These are phyloP conservation scores for Vigna angularis DNA, from an alignment of 306 rosid species.

Conservation along the genomic window DNA sequence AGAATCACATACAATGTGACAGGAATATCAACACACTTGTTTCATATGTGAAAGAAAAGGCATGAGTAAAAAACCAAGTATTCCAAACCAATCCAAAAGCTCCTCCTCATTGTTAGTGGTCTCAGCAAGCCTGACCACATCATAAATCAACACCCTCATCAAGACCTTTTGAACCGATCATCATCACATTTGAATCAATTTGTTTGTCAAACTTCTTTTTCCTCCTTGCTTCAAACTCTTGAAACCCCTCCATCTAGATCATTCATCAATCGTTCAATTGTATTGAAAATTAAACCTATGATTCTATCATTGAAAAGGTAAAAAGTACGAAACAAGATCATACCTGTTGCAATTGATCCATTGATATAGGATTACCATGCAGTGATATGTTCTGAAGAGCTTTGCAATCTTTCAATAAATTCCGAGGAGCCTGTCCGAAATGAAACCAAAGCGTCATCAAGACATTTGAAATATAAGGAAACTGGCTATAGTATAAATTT, in stretches of 20 bases:
- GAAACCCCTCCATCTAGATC: conserved; percentile 86
- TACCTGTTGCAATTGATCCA: conserved; percentile 96
- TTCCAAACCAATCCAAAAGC: conserved; percentile 31
- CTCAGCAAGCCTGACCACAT: conserved; percentile 29
- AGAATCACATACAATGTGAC: conserved; percentile 42
- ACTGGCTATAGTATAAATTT: conserved; percentile 5
- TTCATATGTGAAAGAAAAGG: conserved; percentile 34
- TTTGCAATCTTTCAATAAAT: conserved; percentile 84
- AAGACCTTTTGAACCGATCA: conserved; percentile 92
- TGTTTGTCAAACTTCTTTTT: conserved; percentile 96
- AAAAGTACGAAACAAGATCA: conserved; percentile 27
- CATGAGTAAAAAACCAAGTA: conserved; percentile 23
- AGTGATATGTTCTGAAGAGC: conserved; percentile 90
- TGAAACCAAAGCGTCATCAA: conserved; percentile 20
- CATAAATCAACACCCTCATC: conserved; percentile 94
- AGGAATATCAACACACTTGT: conserved; percentile 6
- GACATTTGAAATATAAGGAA: conserved; percentile 32
- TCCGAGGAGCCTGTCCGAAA: conserved; percentile 69
- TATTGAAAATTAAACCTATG: conserved; percentile 33
- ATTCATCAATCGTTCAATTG: conserved; percentile 30
- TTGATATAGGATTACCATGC: conserved; percentile 89
- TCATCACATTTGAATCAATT: conserved; percentile 89
- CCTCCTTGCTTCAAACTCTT: conserved; percentile 91
- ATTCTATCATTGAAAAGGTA: background rate
- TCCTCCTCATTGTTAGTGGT: conserved; percentile 31